A percentile compares a stretch with the other conserved stretches of the same genome.
Evolutionary conservation across 23 red algal genomes (phyloP).

Genomic region (Gracilaria gracilis): DNA sequence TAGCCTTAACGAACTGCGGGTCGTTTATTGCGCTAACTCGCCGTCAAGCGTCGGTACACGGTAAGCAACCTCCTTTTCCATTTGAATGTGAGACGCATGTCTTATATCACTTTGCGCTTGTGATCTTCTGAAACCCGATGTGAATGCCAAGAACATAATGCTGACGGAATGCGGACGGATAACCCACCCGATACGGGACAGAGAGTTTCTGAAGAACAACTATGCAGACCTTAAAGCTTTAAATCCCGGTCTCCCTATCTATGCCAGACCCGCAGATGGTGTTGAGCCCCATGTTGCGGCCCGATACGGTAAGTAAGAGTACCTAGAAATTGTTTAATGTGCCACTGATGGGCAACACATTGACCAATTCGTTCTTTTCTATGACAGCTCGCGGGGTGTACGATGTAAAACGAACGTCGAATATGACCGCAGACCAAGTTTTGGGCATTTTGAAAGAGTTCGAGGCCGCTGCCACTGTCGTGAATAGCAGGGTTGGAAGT

Average conservation of each 20-base stretch:
- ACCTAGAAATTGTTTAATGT: background rate
- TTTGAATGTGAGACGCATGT: background rate
- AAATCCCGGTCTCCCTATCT: constrained; percentile 94
- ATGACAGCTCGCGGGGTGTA: constrained; percentile 58
- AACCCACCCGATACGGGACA: background rate
- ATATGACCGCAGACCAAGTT: constrained; percentile 40
- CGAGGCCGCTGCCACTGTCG: constrained; percentile 48
- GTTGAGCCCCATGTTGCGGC: constrained; percentile 83
- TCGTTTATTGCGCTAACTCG: constrained; percentile 83
- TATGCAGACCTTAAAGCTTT: constrained; percentile 83
- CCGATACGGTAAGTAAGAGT: constrained; percentile 60
- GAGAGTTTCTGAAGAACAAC: constrained; percentile 80
- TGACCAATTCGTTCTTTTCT: background rate
- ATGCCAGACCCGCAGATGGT: constrained; percentile 87
- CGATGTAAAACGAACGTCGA: constrained; percentile 20
- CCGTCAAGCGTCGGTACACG: constrained; percentile 77
- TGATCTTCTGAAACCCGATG: background rate
- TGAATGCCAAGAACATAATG: background rate
- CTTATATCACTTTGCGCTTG: background rate
- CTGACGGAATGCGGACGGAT: background rate
- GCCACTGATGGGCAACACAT: background rate
- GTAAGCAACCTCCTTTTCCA: constrained; percentile 57
- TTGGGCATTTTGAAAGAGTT: constrained; percentile 55
- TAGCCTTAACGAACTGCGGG: constrained; percentile 85
- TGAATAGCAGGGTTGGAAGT: constrained; percentile 50